Evolutionary conservation across 2,329 filamentous ascomycete genomes (phyloP).

Genomic region (Pseudocercospora eumusae): DNA sequence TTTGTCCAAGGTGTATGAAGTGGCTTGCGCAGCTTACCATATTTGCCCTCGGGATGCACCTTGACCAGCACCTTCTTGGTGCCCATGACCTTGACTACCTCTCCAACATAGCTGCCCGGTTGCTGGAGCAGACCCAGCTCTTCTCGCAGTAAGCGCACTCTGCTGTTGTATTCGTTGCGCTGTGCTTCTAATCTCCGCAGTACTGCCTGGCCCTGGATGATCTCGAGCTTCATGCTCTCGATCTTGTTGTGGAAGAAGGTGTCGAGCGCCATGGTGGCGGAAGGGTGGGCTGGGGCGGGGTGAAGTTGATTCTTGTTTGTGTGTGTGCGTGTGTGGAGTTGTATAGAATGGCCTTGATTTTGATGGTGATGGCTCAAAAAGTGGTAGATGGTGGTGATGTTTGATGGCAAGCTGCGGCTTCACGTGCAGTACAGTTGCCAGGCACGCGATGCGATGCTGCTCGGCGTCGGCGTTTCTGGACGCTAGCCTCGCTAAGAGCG

Average conservation of each 20-base stretch:
- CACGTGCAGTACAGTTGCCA: slow-evolving; percentile 15
- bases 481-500: not conserved
- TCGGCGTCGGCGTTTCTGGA: not conserved
- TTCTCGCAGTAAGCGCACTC: slow-evolving; percentile 89
- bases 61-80: slow-evolving; percentile 99
- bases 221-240: slow-evolving; percentile 99
- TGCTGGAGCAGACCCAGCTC: slow-evolving; percentile 95
- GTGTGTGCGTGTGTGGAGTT: not conserved
- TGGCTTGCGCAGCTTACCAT: slow-evolving; percentile 64
- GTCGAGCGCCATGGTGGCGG: slow-evolving; percentile 87
- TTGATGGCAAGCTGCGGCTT: slow-evolving; percentile 10
- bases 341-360: not conserved
- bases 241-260: slow-evolving; percentile 99
- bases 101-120: slow-evolving; percentile 95
- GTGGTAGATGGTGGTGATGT: not conserved
- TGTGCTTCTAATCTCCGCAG: slow-evolving; percentile 94
- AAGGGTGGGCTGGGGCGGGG: slow-evolving; percentile 14
- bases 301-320: not conserved
- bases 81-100: slow-evolving; percentile 99
- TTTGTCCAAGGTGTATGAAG: not conserved
- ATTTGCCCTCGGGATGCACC: slow-evolving; percentile 99
- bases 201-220: slow-evolving; percentile 96
- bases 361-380: slow-evolving; percentile 13
- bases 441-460: slow-evolving; percentile 3
- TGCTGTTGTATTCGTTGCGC: slow-evolving; percentile 98